Base-by-base conservation (phyloP, 2,329 filamentous ascomycete species). In the Exophiala spinifera region DNA sequence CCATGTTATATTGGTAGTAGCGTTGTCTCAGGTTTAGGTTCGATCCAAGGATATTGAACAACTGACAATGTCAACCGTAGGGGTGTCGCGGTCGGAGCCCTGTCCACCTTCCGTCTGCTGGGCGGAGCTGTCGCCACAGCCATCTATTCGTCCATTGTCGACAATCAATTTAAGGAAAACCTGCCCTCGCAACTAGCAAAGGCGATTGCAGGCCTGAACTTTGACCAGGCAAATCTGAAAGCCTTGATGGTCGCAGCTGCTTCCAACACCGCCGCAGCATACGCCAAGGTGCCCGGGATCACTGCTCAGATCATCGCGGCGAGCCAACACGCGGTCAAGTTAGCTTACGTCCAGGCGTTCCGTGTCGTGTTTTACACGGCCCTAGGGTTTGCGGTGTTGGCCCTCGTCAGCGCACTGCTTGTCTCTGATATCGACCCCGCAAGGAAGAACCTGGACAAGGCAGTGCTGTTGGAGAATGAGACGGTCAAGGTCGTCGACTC, bases 311-410 rank as follows among this genome's bases (percentile, higher is more conserved):
- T 76, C 42, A 60, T 66, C 21, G 63, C 53, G 1, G 70, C 70
- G 0, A 71, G 74, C 1, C 65, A 59, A 3, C 53, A 56, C 1
- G 70, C 72, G 19, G 57, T 72, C 10, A 70, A 73, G 57, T 65
- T 64, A 13, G 73, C 74, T 14, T 76, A 78, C 61, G 61, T 67
- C 7, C 53, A 69, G 17, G 71, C 73, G 3, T 77, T 78, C 63
- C 65, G 67, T 50, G 69, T 72, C 2, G 76, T 80, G 1, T 79
- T 57, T 55, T 46, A 65, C 34, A 39, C 59, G 19, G 45, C 49
- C 20, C 37, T 63, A 6, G 60, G 57, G 3, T 63, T 63, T 25
- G 61, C 55, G 19, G 54, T 52, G 7, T 13, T 57, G 10, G 61
- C 61, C 19, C 42, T 59, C 37, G 19, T 45, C 31, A 52, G 47